Conservation (phyloP, 176 grass and related monocot species). For the Eremochloa ophiuroides region DNA sequence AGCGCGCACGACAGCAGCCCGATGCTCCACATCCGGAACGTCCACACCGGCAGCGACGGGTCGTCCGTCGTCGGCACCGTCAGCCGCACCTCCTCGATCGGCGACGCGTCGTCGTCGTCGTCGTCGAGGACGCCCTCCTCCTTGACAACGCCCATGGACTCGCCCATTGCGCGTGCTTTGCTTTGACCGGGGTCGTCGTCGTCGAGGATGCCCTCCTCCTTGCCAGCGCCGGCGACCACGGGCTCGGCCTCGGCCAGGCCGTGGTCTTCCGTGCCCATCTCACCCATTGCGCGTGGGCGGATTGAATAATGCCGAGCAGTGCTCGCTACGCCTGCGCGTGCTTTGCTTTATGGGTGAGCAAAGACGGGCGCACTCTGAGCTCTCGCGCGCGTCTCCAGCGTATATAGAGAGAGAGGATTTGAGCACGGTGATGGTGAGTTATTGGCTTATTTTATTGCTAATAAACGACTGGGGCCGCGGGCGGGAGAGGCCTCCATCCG, state of each 20-base stretch:
- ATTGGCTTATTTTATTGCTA: no score
- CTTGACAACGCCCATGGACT: not conserved
- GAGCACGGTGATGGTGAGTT: not conserved
- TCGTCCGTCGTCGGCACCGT: constrained; percentile 70
- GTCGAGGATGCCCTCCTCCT: not conserved
- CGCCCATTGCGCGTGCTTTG: no score
- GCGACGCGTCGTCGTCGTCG: constrained; percentile 31
- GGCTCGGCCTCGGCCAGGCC: constrained; percentile 9
- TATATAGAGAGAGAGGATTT: not conserved
- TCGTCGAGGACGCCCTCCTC: not conserved
- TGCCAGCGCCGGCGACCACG: not conserved
- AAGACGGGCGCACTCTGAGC: not conserved
- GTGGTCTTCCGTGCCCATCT: constrained; percentile 30
- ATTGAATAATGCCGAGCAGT: constrained; percentile 14
- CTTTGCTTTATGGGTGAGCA: not conserved
- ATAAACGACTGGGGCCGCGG: not conserved
- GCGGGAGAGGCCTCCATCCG: not conserved
- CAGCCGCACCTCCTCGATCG: constrained; percentile 76
- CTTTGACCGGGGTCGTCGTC: no score
- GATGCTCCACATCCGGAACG: constrained; percentile 87
- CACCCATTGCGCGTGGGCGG: constrained; percentile 37
- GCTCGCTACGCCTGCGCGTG: not conserved
- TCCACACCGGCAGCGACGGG: constrained; percentile 80
- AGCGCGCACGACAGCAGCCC: constrained; percentile 62
- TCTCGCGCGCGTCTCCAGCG: not conserved